phyloP scores from a whole-genome alignment of 352 stramenopile genomes.

The Pythium myriotylum region DNA sequence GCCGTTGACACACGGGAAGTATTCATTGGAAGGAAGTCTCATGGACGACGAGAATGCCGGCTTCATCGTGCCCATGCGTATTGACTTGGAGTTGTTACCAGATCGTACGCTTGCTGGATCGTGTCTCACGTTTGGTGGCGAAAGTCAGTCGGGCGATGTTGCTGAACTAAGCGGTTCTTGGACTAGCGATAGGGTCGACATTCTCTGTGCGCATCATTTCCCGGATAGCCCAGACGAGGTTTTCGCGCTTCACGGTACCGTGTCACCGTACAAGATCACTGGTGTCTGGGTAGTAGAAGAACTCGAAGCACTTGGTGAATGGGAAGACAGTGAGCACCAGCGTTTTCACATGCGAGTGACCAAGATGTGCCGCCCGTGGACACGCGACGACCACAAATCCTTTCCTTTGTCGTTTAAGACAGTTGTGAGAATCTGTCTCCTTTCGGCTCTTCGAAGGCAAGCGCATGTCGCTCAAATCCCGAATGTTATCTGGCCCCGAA shows the following conservation, averaged over 20 bases:
- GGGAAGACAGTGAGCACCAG: slow-evolving; percentile 1
- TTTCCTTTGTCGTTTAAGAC: slow-evolving; percentile 3
- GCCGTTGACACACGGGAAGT: not conserved
- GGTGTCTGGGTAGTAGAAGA: not conserved
- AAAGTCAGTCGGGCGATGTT: not conserved
- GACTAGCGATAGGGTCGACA: slow-evolving; percentile 2
- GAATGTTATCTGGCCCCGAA: slow-evolving; percentile 3
- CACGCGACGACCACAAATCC: not conserved
- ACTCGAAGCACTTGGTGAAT: slow-evolving; percentile 2
- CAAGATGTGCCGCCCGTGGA: slow-evolving; percentile 4
- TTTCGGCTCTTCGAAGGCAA: not conserved
- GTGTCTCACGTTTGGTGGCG: not conserved
- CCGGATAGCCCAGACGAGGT: not conserved
- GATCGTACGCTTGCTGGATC: not conserved
- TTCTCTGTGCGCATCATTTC: not conserved
- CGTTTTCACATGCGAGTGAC: slow-evolving; percentile 1
- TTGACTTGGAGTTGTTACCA: not conserved
- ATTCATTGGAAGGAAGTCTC: not conserved
- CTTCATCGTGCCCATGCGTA: not conserved
- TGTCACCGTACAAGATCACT: not conserved
- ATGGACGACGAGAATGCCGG: not conserved
- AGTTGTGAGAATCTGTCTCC: not conserved
- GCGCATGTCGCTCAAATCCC: not conserved
- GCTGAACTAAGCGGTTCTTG: slow-evolving; percentile 1
- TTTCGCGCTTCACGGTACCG: not conserved